Base-by-base conservation (phyloP, 1,284 basidiomycete species). In the Ustilago esculenta region DNA sequence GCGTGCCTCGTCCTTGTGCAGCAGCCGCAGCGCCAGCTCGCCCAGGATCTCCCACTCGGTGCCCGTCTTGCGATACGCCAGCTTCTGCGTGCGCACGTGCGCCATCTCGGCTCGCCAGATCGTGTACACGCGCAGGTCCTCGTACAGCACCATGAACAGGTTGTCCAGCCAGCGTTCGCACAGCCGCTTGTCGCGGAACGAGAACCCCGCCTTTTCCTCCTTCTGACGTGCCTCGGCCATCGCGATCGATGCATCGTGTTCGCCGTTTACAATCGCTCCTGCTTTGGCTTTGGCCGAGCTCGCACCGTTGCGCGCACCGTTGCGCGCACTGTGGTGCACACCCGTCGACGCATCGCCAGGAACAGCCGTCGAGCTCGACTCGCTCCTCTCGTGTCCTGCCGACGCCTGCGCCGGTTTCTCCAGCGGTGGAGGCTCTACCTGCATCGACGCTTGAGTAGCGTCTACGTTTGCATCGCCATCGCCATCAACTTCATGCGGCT, bases 71-170 rank as follows among this genome's bases (percentile, higher is more conserved):
- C 92, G 88, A 81, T 98, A 98, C 0, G 94, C 93, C 64, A 98
- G 90, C 73, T 95, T 92, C 81, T 98, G 95, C 0, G 91, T 93
- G 81, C 95, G 96, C 87, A 96, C 98, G 81, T 99, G 95, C 0
- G 93, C 92, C n/a, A 98, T 90, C 81, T 98, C 96, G 4, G 96
- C 95, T 18, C 95, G 88, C 89, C 96, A 99, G 79, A 98, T 98
- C 0, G 96, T 98, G 90, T 95, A 98, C 11, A 98, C 92, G n/a
- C 96, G 89, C 44, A 98, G 85, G 81, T 98, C 95, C 90, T 98
- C 94, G 82, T 98, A 98, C 4, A 98, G 85, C 2, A 98, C 94
- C 92, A 98, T 94, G 84, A 98, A 98, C 52, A 98, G 83, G 76
- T 98, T 98, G 82, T 98, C 95, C 48, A 99, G 86, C 95, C 95